Base-by-base conservation (phyloP, 306 rosid genomes). In the Pyrus betulifolia region DNA sequence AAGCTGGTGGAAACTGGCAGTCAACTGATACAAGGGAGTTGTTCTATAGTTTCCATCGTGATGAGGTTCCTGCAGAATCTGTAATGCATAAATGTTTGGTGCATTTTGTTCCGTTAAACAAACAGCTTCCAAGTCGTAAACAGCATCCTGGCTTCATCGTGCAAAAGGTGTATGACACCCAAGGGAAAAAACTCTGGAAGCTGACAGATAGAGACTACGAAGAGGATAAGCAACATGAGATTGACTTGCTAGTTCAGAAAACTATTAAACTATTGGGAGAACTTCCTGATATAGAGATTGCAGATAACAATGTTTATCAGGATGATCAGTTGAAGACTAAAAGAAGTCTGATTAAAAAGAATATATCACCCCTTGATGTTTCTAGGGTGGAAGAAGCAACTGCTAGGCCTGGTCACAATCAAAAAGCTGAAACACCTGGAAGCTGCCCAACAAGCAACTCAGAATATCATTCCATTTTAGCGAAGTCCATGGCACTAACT, bases 31-130 rank as follows among this genome's bases (percentile, higher is more conserved):
- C 96, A 4, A 91, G 94, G 85, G 97, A 92, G 84, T 87, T 96
- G 59, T 96, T 96, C 88, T 96, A 96, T 66, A 96, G 99, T 81
- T 96, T 96, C 77, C 99, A 96, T 80, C 96, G 90, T 13, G 99
- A 96, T 52, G 93, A 96, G 62, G 91, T 91, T 78, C 99, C 99
- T 45, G 99, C 98, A 0, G 99, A 96, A 82, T 85, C 99, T 52
- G 91, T 96, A 30, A 92, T 96, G 99, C 99, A 96, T 66, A 96
- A 85, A 85, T 96, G 99, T 60, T 87, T 89, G 31, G 96, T 89
- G 51, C 98, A 96, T 81, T 96, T 96, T 85, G 87, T 96, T 86
- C 99, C 98, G 6, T 23, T 77, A 49, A 80, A 93, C 78, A 96
- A 92, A 86, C 97, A 93, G 87, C 90, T 93, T 73, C 99, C 97